Base-by-base conservation (phyloP, 306 rosid species). In the Lathyrus tuberosus region DNA sequence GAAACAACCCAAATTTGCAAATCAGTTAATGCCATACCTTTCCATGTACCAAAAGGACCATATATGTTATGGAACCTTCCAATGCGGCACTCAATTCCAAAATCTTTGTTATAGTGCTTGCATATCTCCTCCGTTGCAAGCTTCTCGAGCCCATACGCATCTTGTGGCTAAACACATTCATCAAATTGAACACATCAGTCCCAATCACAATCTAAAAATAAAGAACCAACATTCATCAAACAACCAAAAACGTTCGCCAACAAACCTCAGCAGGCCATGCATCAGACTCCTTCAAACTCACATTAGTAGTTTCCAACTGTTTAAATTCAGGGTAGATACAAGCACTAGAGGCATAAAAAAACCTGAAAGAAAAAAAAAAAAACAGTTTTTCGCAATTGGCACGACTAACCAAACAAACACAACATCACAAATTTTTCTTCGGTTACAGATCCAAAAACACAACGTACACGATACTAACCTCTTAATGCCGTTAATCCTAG, bases 211-310 rank as follows among this genome's bases (percentile, higher is more conserved):
- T 11, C 35, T 2, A 72, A 15, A 65, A 64, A 48, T 15, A 35
- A 65, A 65, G 38, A 63, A 35, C 54, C 28, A 76, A 62, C 42
- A 74, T 60, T 26, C 75, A 57, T 71, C n/a, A 4, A 76, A 58
- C 28, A 22, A 42, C 28, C 13, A 12, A 13, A 73, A 67, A 74
- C 3, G 8, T 72, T 54, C 64, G 28, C 56, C 53, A 69, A 83
- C 82, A 69, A 37, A 91, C 99, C 97, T 94, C 99, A 61, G 97
- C 97, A 64, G 97, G 99, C 99, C 99, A 94, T 63, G 97, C 99
- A 86, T 91, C 99, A 54, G 99, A 64, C 83, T 95, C 97, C 83
- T 94, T 94, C 88, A 94, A 86, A 89, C 99, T 94, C 74, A 91
- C 99, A 76, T 89, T 89, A 61, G 96, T 85, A 54, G 99, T 94